Evolutionary conservation across 2,329 filamentous ascomycete genomes (phyloP).

Genomic region (Emergomyces pasteurianus): DNA sequence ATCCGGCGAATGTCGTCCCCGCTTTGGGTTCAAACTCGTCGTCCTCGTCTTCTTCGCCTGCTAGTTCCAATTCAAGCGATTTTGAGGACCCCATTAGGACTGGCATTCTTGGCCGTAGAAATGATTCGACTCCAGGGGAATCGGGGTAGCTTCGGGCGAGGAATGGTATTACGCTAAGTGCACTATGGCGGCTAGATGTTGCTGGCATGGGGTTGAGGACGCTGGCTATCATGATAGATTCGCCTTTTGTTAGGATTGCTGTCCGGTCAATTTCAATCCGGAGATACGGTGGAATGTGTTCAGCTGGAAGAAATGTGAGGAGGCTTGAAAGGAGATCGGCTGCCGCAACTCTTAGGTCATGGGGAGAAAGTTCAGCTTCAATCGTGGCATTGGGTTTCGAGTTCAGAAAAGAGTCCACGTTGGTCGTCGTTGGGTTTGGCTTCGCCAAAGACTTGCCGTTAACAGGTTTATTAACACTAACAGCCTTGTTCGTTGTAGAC

Average conservation of each 20-base stretch:
- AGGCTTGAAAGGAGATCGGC: conserved; percentile 49
- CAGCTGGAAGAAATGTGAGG: conserved; percentile 52
- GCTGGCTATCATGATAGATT: conserved; percentile 65
- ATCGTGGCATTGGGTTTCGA: conserved; percentile 22
- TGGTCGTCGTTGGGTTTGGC: conserved; percentile 35
- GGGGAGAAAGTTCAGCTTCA: conserved; percentile 10
- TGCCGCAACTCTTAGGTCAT: conserved; percentile 46
- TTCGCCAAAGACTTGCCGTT: conserved; percentile 23
- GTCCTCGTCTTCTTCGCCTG: conserved; percentile 17
- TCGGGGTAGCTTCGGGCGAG: conserved; percentile 54
- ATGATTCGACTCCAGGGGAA: conserved; percentile 56
- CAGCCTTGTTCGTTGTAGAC: background rate
- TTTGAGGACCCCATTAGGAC: conserved; percentile 23
- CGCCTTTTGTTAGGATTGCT: conserved; percentile 58
- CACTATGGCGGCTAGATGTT: conserved; percentile 48
- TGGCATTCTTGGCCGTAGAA: conserved; percentile 46
- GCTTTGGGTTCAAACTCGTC: background rate
- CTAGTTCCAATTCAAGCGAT: conserved; percentile 16
- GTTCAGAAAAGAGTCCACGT: conserved; percentile 61
- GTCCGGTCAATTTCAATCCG: conserved; percentile 70
- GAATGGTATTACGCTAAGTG: conserved; percentile 69
- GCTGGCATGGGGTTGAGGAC: conserved; percentile 65
- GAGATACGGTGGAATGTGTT: conserved; percentile 55
- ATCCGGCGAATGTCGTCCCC: background rate
- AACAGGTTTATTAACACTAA: conserved; percentile 26